Percentiles rank a stretch among this genome's conserved stretches.
Conservation (phyloP, 1,284 basidiomycete genomes). For the Heterobasidion annosum region DNA sequence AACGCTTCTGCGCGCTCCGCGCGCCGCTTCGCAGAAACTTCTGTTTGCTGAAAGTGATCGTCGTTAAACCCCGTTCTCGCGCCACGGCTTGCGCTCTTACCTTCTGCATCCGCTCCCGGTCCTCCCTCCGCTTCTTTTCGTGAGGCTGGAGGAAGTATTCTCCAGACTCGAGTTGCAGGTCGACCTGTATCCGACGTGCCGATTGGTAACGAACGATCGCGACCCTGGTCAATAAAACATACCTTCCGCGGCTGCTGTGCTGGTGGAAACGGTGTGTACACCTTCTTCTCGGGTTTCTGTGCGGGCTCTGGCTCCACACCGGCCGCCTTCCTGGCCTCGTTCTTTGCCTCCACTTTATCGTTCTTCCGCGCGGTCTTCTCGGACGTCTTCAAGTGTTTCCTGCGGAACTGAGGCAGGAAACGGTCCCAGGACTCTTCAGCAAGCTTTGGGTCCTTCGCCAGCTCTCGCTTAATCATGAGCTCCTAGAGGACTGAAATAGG, state of each 20-base stretch:
- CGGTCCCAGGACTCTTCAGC: slow-evolving; percentile 95
- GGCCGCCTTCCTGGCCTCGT: slow-evolving; percentile 51
- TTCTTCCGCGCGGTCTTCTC: slow-evolving; percentile 89
- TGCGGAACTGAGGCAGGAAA: slow-evolving; percentile 95
- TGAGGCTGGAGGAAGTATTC: slow-evolving; percentile 95
- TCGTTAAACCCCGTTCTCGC: background rate
- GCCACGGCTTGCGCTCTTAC: slow-evolving; percentile 21
- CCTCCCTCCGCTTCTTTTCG: slow-evolving; percentile 67
- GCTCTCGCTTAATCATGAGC: slow-evolving; percentile 96
- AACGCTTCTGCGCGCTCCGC: slow-evolving; percentile 80
- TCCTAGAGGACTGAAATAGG: slow-evolving; percentile 45
- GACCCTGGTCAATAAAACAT: slow-evolving; percentile 1
- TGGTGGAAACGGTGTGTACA: slow-evolving; percentile 99
- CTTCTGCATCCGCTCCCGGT: slow-evolving; percentile 61
- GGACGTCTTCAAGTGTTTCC: slow-evolving; percentile 84
- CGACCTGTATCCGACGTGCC: slow-evolving; percentile 43
- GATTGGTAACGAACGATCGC: background rate
- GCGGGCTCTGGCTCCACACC: slow-evolving; percentile 37
- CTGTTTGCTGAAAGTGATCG: slow-evolving; percentile 55
- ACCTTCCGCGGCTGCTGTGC: slow-evolving; percentile 90
- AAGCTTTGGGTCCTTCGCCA: slow-evolving; percentile 97
- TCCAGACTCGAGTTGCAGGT: slow-evolving; percentile 91
- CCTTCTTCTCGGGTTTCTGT: slow-evolving; percentile 73
- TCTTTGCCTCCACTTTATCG: slow-evolving; percentile 47
- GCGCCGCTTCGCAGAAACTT: slow-evolving; percentile 55